Evolutionary conservation across 208 protist genomes (phyloP), one percentile per base, ranked within the genome.

Genomic region (Acanthamoeba castellanii): DNA sequence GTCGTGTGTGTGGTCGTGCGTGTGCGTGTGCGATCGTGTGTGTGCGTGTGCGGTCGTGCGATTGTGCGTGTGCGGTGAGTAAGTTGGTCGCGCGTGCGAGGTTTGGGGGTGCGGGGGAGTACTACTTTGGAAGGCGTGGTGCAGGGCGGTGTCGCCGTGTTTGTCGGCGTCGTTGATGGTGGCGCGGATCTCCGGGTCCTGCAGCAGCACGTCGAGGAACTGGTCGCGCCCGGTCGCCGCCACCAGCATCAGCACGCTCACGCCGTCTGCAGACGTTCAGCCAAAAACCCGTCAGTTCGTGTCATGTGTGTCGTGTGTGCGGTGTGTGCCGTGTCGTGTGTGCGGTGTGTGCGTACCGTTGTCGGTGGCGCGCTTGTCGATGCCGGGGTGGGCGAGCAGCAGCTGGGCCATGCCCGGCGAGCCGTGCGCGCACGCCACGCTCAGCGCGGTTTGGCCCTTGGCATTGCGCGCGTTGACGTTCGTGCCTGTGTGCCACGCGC

Each of bases 41-140:
- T n/a, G n/a, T n/a, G n/a, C n/a, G n/a, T n/a, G n/a, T n/a, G n/a
- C n/a, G n/a, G n/a, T n/a, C n/a, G n/a, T n/a, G n/a, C n/a, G n/a
- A n/a, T n/a, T n/a, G n/a, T 59, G 52, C 30, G 64, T 34, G 30
- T 72, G 30, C 18, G 9, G 18, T 34, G 3, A 72, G 64, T 27
- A 78, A 78, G 34, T 11, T 34, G 47, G 27, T 64, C 9, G 9
- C 34, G 37, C 6, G 16, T 42, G 16, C 20, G 42, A 81, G 20
- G 11, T 50, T 6, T 37, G 72, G 7, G 37, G 25, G 27, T 6
- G 16, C 42, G 30, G 22, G 13, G 25, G 11, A n/a, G 25, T 14
- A 7, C 4, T 81, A 88, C 78, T 88, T 27, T 88, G 78, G 47
- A 88, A 88, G 32, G 78, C 78, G 42, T 88, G 78, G 78, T 88